phyloP scores from a whole-genome alignment of 2,329 filamentous ascomycete species.

The Sporothrix curviconia region DNA sequence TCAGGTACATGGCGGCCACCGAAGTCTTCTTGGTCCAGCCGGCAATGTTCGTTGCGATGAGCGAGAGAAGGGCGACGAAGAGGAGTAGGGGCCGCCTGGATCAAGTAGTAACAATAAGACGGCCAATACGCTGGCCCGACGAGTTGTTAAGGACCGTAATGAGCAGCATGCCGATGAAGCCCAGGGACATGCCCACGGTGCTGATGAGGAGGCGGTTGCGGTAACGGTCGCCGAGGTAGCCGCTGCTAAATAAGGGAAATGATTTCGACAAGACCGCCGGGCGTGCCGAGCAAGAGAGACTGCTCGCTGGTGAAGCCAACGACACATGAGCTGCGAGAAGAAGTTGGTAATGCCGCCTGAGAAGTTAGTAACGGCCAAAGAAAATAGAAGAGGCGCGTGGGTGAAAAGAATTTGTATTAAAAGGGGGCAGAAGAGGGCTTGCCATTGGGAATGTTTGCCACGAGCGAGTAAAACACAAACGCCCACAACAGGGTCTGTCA shows the following conservation, averaged over 20 bases:
- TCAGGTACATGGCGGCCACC: slow-evolving; percentile 46
- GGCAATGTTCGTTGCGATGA: slow-evolving; percentile 57
- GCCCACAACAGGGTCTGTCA: slow-evolving; percentile 34
- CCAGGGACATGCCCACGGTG: slow-evolving; percentile 27
- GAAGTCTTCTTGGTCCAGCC: slow-evolving; percentile 54
- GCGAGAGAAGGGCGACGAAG: slow-evolving; percentile 57
- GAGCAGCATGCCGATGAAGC: slow-evolving; percentile 55
- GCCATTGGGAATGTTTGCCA: slow-evolving; percentile 32
- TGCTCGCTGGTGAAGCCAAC: slow-evolving; percentile 58
- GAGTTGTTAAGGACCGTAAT: slow-evolving; percentile 53
- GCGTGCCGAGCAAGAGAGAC: slow-evolving; percentile 58
- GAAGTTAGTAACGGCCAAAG: not conserved
- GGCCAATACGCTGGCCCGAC: slow-evolving; percentile 45
- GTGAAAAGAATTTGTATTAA: too few species aligned
- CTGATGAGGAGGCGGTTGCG: slow-evolving; percentile 43
- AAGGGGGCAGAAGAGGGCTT: too few species aligned
- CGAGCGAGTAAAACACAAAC: slow-evolving; percentile 29
- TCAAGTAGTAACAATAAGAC: slow-evolving; percentile 60
- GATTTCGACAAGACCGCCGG: slow-evolving; percentile 58
- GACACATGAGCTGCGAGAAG: slow-evolving; percentile 38
- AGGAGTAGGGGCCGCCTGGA: slow-evolving; percentile 50
- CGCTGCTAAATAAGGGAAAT: slow-evolving; percentile 23
- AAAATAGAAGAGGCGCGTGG: too few species aligned
- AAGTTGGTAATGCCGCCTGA: slow-evolving; percentile 28
- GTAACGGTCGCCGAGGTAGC: slow-evolving; percentile 48